Evolutionary conservation across 176 grass and related monocot species (phyloP).

Genomic region (Calamus simplicifolius): DNA sequence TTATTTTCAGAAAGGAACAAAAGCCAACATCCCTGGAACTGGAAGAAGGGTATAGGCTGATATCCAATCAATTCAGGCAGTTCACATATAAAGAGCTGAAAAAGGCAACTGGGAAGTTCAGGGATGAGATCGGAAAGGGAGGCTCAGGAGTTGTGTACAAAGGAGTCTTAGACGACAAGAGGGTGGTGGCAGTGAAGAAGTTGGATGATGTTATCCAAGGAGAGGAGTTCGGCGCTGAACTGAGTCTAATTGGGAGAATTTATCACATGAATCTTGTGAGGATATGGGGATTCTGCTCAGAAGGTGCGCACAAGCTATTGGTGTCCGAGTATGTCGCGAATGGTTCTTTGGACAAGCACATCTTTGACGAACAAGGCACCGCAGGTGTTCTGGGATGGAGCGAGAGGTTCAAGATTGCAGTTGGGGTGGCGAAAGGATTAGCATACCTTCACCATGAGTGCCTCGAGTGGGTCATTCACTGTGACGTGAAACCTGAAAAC

Average conservation of each 20-base stretch:
- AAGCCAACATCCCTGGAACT: slow-evolving; percentile 1
- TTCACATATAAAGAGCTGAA: slow-evolving; percentile 24
- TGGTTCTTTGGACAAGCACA: slow-evolving; percentile 23
- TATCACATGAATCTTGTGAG: slow-evolving; percentile 29
- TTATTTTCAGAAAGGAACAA: background rate
- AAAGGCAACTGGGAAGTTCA: slow-evolving; percentile 16
- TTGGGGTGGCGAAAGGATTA: slow-evolving; percentile 28
- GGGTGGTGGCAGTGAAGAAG: slow-evolving; percentile 17
- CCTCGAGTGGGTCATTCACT: slow-evolving; percentile 50
- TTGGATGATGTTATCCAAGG: slow-evolving; percentile 22
- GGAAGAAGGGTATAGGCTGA: slow-evolving; percentile 16
- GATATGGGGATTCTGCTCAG: slow-evolving; percentile 22
- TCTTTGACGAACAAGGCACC: background rate
- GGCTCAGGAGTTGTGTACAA: slow-evolving; percentile 21
- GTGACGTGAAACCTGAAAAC: slow-evolving; percentile 47
- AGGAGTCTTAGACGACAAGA: slow-evolving; percentile 14
- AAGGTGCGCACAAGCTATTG: slow-evolving; percentile 15
- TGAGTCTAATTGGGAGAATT: slow-evolving; percentile 20
- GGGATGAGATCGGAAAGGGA: slow-evolving; percentile 15
- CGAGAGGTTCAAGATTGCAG: slow-evolving; percentile 27
- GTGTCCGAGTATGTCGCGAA: slow-evolving; percentile 24
- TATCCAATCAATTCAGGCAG: slow-evolving; percentile 19
- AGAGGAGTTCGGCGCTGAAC: slow-evolving; percentile 22
- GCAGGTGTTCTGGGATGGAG: slow-evolving; percentile 14
- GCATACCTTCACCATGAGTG: slow-evolving; percentile 51